Evolutionary conservation across 768 basidiomycete species (phyloP), one percentile per base, ranked within the genome.

Genomic region (Collybia mongolica): DNA sequence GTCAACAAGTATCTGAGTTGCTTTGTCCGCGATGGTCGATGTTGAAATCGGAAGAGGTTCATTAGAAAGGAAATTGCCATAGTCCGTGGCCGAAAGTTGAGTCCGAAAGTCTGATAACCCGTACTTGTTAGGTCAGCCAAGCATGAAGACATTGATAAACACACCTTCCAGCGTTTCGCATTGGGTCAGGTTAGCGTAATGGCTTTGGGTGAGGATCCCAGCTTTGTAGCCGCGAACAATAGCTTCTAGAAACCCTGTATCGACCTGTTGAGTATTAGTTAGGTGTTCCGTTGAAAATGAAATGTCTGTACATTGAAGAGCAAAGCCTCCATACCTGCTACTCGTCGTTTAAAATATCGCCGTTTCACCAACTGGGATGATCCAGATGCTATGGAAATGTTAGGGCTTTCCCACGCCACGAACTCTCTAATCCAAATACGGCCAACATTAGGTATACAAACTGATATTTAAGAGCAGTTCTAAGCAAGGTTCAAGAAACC

Each of bases 11-110:
- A 91, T 77, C 65, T 94, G 89, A 2, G 94, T 98, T 23, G 97
- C 96, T 71, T 88, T 94, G 72, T 96, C 95, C n/a, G 92, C 82
- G 64, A 98, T 98, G 43, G 92, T 94, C 7, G 93, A 86, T 6
- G 96, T 97, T 48, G 92, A 90, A 48, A 98, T 81, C 11, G 94
- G 95, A 20, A 93, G 79, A 2, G 96, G 87, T 66, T 99, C 97
- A 62, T 98, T 98, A 23, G 96, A 86, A 40, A 99, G 86, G 70
- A 99, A 99, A 72, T 92, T 96, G 63, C 95, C 94, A 66, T 99
- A 99, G 72, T 99, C 97, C 5, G 96, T 98, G 11, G 95, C 84
- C 14, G 93, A 90, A 26, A 99, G 78, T 65, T 99, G 97, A 40
- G 97, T 94, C 55, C 92, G 81, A 69, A 99, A 86, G 71, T 99